Evolutionary conservation across 768 basidiomycete species (phyloP), one percentile per base, ranked within the genome.

Genomic region (Paxillus involutus): DNA sequence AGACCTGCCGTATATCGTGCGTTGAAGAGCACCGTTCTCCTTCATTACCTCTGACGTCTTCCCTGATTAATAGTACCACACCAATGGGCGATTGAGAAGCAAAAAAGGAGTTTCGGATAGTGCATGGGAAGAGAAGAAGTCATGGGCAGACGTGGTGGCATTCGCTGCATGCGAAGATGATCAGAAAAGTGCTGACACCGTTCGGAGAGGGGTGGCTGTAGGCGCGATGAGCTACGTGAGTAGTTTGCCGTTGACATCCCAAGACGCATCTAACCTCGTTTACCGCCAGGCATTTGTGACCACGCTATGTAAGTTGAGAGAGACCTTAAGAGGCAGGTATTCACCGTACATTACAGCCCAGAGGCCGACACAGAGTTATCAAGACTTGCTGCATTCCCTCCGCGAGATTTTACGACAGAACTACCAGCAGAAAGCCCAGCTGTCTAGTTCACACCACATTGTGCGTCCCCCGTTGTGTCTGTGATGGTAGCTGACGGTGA

Each of bases 151-250:
- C 64, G 91, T 85, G n/a, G 85, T 91, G 48, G 86, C 84, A 1
- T 88, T 83, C 68, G 83, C 87, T 16, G 87, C 81, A 19, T 89
- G 88, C 62, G 76, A 81, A 49, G 89, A 91, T 65, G 77, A 77
- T 33, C 81, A 89, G 67, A 89, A 81, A 0, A 90, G 88, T 63
- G 84, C 86, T 0, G 89, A 90, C 63, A 87, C 87, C 1, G 80
- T 81, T 47, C 73, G 79, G 26, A 77, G 75, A 21, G 86, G 85
- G 19, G 73, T 80, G 4, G 85, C 88, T 0, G 84, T 87, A 7
- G 89, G 89, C 3, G 89, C 89, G 3, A 91, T 91, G 85, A 89
- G 87, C 67, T 78, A 86, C 70, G 88, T 89, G 63, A 46, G 86
- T 72, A 7, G n/a, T 6, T 35, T 14, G 40, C 21, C 7, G 14